Evolutionary conservation across 768 basidiomycete species (phyloP).

Genomic region (Podaxis rugospora): DNA sequence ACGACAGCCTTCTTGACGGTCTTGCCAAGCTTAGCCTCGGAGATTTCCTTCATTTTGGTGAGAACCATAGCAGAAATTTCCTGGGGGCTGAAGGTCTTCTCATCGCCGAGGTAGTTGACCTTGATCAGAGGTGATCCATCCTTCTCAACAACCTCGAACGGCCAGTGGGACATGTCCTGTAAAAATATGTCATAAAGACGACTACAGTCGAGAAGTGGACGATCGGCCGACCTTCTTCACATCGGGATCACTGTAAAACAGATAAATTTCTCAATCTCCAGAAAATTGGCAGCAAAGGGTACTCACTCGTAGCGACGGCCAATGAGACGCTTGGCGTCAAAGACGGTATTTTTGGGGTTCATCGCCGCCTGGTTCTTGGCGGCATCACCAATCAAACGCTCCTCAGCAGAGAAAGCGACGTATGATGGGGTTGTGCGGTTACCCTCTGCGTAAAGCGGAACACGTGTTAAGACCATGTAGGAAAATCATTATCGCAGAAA

Average conservation of each 20-base stretch:
- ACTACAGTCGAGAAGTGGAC: constrained; percentile 10
- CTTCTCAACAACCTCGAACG: constrained; percentile 94
- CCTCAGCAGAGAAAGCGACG: constrained; percentile 95
- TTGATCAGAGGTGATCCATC: constrained; percentile 97
- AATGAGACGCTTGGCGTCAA: constrained; percentile 98
- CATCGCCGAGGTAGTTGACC: constrained; percentile 92
- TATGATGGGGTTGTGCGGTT: constrained; percentile 99
- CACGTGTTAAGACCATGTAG: background rate
- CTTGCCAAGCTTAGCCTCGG: constrained; percentile 98
- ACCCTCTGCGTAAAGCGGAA: constrained; percentile 59
- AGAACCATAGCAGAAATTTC: constrained; percentile 99
- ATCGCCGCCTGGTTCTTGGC: constrained; percentile 99
- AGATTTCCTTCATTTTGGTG: constrained; percentile 99
- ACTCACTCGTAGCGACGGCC: constrained; percentile 93
- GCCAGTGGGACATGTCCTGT: constrained; percentile 96
- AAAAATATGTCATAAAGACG: constrained; percentile 12
- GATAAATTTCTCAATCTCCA: constrained; percentile 1
- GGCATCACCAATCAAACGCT: constrained; percentile 98
- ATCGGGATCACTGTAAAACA: constrained; percentile 69
- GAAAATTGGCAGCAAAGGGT: background rate
- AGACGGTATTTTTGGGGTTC: constrained; percentile 99
- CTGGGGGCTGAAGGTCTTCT: constrained; percentile 95
- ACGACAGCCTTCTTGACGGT: constrained; percentile 98
- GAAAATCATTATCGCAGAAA: background rate
- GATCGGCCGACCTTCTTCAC: constrained; percentile 70